Percentiles rank a stretch among this genome's conserved stretches.
Evolutionary conservation across 805 yeast genomes (phyloP).

Genomic region (Wickerhamomyces kurtzmanii): DNA sequence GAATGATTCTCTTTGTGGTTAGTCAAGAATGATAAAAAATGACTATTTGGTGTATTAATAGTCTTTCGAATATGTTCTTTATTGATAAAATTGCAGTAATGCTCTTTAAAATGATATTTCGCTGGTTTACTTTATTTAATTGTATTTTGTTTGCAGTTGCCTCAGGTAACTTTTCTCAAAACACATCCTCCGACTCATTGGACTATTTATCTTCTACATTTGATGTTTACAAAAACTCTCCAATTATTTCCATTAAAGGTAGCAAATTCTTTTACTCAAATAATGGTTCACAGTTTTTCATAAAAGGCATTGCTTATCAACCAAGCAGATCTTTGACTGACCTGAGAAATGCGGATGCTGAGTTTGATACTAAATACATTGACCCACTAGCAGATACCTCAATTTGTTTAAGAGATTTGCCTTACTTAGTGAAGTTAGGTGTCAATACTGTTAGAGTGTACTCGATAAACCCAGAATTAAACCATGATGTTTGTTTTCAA

Average conservation of each 20-base stretch:
- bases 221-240: too few species aligned
- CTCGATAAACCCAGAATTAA: slow-evolving; percentile 61
- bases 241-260: slow-evolving; percentile 45
- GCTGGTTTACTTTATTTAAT: too few species aligned
- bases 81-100: too few species aligned
- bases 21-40: too few species aligned
- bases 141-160: too few species aligned
- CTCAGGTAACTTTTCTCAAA: too few species aligned
- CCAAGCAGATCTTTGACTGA: slow-evolving; percentile 38
- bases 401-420: slow-evolving; percentile 74
- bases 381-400: slow-evolving; percentile 73
- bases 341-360: slow-evolving; percentile 10
- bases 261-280: slow-evolving; percentile 67
- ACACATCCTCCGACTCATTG: too few species aligned
- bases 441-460: slow-evolving; percentile 82
- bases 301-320: slow-evolving; percentile 86
- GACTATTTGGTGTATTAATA: too few species aligned
- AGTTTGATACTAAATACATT: slow-evolving; percentile 27
- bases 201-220: too few species aligned
- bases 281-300: slow-evolving; percentile 75
- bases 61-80: too few species aligned
- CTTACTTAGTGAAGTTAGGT: slow-evolving; percentile 56
- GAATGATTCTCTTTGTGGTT: too few species aligned
- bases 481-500: slow-evolving; percentile 74
- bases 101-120: too few species aligned